Conservation (phyloP, 2,329 filamentous ascomycete genomes). For the Proliferodiscus dingleyae region DNA sequence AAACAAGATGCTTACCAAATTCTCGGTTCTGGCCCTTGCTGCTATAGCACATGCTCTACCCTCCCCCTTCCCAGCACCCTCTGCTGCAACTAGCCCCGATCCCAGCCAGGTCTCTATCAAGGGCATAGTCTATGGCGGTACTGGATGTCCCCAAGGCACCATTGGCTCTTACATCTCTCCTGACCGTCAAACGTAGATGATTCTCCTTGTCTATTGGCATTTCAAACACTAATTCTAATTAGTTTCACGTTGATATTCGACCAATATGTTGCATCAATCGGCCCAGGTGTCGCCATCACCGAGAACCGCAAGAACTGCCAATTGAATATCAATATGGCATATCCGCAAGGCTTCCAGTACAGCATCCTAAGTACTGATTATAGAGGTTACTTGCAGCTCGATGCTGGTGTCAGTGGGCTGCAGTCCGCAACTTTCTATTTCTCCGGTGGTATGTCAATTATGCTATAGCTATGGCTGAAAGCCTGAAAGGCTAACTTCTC, state of each 20-base stretch:
- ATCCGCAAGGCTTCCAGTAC: constrained; percentile 22
- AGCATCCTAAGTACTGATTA: constrained; percentile 16
- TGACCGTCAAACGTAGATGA: constrained; percentile 19
- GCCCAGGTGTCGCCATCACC: constrained; percentile 10
- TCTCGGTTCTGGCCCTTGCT: constrained; percentile 13
- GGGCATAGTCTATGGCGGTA: constrained; percentile 17
- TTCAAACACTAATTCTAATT: background rate
- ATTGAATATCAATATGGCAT: constrained; percentile 19
- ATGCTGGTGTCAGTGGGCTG: constrained; percentile 14
- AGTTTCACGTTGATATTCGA: constrained; percentile 24
- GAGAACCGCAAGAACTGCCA: constrained; percentile 21
- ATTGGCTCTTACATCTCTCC: constrained; percentile 16
- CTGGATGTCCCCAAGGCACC: constrained; percentile 19
- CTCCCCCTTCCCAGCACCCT: background rate
- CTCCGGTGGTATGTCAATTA: constrained; percentile 12
- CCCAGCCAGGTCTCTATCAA: constrained; percentile 17
- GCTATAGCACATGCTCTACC: constrained; percentile 13
- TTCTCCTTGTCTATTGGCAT: background rate
- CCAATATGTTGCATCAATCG: constrained; percentile 18
- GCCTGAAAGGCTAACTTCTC: background rate
- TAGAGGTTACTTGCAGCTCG: constrained; percentile 16
- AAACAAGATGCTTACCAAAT: constrained; percentile 13
- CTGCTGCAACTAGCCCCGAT: constrained; percentile 5
- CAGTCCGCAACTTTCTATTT: constrained; percentile 21
- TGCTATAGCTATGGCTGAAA: background rate